Percentiles rank a stretch among this genome's conserved stretches.
These are phyloP conservation scores for Viridothelium virens DNA, from an alignment of 495 filamentous ascomycete species.

Conservation along the genomic window DNA sequence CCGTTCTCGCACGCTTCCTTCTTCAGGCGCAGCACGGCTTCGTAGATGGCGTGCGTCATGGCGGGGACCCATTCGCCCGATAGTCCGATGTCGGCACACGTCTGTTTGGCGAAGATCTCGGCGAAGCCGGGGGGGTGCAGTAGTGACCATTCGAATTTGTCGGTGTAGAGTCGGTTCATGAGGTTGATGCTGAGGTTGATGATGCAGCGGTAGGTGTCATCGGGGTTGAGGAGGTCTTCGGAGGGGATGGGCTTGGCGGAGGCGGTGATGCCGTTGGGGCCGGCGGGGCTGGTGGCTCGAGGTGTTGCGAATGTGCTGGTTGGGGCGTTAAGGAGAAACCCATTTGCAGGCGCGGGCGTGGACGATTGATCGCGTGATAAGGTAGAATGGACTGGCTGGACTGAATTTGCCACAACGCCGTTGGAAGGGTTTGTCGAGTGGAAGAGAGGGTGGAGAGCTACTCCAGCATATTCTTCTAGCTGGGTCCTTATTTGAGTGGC, in stretches of 20 bases:
- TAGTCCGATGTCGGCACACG: slow-evolving; percentile 84
- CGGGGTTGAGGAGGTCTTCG: slow-evolving; percentile 60
- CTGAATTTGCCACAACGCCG: slow-evolving; percentile 34
- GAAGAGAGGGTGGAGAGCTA: slow-evolving; percentile 87
- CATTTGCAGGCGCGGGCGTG: slow-evolving; percentile 36
- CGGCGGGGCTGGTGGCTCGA: slow-evolving; percentile 15
- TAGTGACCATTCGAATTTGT: slow-evolving; percentile 98
- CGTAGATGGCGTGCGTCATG: slow-evolving; percentile 93
- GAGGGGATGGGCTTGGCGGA: slow-evolving; percentile 45
- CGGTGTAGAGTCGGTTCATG: slow-evolving; percentile 83
- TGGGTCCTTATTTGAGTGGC: slow-evolving; percentile 90
- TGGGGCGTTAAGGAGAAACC: slow-evolving; percentile 11
- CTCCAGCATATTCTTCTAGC: slow-evolving; percentile 90
- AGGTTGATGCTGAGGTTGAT: slow-evolving; percentile 88
- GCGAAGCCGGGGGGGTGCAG: slow-evolving; percentile 85
- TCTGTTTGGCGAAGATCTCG: slow-evolving; percentile 84
- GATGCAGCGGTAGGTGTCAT: slow-evolving; percentile 88
- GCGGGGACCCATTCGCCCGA: slow-evolving; percentile 88
- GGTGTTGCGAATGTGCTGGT: slow-evolving; percentile 42
- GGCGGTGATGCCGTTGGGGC: slow-evolving; percentile 42
- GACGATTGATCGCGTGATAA: slow-evolving; percentile 38
- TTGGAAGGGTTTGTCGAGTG: slow-evolving; percentile 50
- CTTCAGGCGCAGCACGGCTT: slow-evolving; percentile 84
- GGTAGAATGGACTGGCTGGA: slow-evolving; percentile 37
- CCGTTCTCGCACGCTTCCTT: slow-evolving; percentile 93